Conservation (phyloP, 352 stramenopile genomes). For the Pythium catenulatum region DNA sequence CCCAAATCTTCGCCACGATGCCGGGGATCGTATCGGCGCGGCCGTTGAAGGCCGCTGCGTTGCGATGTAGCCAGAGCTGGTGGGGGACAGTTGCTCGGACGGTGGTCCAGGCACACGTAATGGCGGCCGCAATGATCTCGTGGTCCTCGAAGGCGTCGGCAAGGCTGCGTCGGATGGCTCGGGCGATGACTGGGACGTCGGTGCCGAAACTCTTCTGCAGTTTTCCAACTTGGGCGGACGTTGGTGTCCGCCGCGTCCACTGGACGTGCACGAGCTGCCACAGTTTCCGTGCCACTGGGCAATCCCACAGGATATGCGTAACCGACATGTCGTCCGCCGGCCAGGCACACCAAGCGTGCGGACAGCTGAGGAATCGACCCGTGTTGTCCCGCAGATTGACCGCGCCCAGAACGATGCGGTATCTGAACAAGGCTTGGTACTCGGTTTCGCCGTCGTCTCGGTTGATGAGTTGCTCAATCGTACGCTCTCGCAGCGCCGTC, state of each 20-base stretch:
- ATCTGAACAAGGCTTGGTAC: background rate
- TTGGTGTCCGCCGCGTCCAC: background rate
- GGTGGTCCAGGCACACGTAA: background rate
- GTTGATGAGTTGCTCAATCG: background rate
- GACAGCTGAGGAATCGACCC: background rate
- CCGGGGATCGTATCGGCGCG: background rate
- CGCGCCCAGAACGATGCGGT: background rate
- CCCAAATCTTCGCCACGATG: background rate
- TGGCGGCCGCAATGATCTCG: background rate
- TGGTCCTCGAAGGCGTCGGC: no score
- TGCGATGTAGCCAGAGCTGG: conserved; percentile 10
- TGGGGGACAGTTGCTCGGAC: background rate
- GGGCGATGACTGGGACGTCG: background rate
- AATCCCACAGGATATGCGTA: background rate
- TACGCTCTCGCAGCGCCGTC: background rate
- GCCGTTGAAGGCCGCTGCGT: background rate
- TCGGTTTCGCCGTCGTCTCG: background rate
- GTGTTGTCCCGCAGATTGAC: background rate
- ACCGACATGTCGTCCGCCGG: background rate
- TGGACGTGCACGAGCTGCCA: background rate
- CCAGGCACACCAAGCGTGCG: background rate
- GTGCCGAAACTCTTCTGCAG: background rate
- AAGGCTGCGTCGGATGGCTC: background rate
- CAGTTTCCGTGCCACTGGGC: no score
- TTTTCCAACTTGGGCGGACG: background rate